Evolutionary conservation across 2,329 filamentous ascomycete genomes (phyloP).

Genomic region (Coniochaeta hoffmannii): DNA sequence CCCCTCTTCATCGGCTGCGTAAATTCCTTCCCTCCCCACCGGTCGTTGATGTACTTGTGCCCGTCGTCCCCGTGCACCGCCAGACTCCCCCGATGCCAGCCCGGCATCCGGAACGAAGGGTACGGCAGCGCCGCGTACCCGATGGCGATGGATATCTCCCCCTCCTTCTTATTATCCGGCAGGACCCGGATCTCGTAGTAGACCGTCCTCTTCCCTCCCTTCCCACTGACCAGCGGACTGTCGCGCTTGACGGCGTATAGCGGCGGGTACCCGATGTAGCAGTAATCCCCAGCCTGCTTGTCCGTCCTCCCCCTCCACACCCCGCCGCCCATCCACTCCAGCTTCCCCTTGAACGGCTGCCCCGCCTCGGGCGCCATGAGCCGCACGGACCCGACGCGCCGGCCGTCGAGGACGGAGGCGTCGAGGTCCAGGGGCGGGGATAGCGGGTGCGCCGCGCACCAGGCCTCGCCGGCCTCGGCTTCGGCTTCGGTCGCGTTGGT

Average conservation of each 20-base stretch:
- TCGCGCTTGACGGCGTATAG: constrained; percentile 57
- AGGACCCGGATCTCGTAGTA: constrained; percentile 66
- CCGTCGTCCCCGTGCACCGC: constrained; percentile 79
- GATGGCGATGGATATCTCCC: constrained; percentile 49
- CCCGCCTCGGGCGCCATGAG: constrained; percentile 40
- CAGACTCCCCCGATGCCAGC: constrained; percentile 70
- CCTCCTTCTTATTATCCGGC: constrained; percentile 25
- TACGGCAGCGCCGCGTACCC: constrained; percentile 70
- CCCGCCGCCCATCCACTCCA: constrained; percentile 39
- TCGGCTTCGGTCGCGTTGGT: constrained; percentile 62
- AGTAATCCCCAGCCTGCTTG: constrained; percentile 46
- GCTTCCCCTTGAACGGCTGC: constrained; percentile 34
- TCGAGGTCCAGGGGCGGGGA: constrained; percentile 43
- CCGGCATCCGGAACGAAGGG: constrained; percentile 68
- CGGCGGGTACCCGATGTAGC: constrained; percentile 60
- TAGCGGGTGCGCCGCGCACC: constrained; percentile 57
- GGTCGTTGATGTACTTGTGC: constrained; percentile 66
- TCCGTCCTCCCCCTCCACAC: constrained; percentile 40
- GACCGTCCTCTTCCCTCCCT: constrained; percentile 38
- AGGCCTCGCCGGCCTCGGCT: constrained; percentile 56
- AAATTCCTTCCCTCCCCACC: constrained; percentile 65
- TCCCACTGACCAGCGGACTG: constrained; percentile 37
- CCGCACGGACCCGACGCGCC: constrained; percentile 44
- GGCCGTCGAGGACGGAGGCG: constrained; percentile 35
- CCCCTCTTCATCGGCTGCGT: constrained; percentile 54